Evolutionary conservation across 192 early-diverging fungal genomes (phyloP), one percentile per base, ranked within the genome.

Genomic region (Backusella psychrophila): DNA sequence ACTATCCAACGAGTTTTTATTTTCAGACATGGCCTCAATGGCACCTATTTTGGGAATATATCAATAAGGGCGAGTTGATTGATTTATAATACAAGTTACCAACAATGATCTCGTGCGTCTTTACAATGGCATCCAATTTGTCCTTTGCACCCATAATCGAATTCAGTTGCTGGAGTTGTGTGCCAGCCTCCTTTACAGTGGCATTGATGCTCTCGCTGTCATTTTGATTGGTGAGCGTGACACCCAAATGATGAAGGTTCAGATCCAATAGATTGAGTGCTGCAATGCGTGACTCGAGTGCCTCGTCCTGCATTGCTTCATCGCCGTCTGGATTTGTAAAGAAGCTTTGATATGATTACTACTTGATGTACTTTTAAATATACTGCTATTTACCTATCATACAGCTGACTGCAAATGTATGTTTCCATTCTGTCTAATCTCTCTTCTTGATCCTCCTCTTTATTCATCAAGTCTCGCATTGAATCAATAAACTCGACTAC

Each of bases 211-310:
- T 77, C 0, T 72, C 80, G 1, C 75, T 77, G 14, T 88, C 84
- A 39, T 79, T 73, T 9, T 67, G 76, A 69, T 84, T 75, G 5
- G 80, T 77, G 29, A 86, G 67, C 0, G 80, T 75, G 19, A 93
- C 84, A 1, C 91, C 91, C 59, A 93, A 65, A 70, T 93, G 88
- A 1, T 83, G 84, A 11, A 91, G 79, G 12, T 82, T 78, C 46
- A 93, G 70, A 21, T 89, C 91, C 8, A 91, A 81, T 39, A 90
- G 68, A 59, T 91, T 91, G 8, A 93, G 77, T 19, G 92, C 92
- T 2, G 89, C 90, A 34, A 92, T 89, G 36, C 89, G 87, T 71
- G 90, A 89, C 23, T 87, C 88, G 29, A 92, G 77, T 56, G 84
- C 86, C 69, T 91, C 89, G 69, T 93, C 92, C 17, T 85, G 87